Evolutionary conservation across 805 yeast species (phyloP), one percentile per base, ranked within the genome.

Genomic region (Candida sakaeoensis): DNA sequence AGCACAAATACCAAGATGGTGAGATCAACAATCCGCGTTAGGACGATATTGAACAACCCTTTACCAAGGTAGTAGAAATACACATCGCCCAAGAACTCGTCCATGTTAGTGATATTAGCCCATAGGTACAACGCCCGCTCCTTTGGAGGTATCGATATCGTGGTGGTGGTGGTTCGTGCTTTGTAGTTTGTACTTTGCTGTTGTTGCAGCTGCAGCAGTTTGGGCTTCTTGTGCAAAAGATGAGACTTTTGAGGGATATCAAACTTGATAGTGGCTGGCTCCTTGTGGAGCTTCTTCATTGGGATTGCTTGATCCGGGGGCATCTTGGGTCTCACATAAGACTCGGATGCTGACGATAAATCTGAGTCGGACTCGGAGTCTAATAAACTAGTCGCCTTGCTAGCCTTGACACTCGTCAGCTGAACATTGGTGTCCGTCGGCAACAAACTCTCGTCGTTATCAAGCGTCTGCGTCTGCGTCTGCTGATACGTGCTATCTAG

Each of bases 21-120:
- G 47, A 91, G 64, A 48, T 88, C 95, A 35, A 84, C 72, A 2
- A 73, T 45, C 33, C 83, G 76, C 14, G 81, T 70, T 21, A 88
- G 57, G 9, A 87, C 58, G n/a, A 91, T 87, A 55, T 95, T 86
- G 35, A 73, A 70, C 42, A 82, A 73, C 0, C 99, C 99, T 55
- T 82, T 86, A 2, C 95, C 95, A 19, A 83, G 65, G 57, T 85
- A 93, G 56, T 89, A 93, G 37, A 74, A 72, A 60, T 93, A 93
- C 8, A 90, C 76, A 50, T 91, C 95, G 39, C 79, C 79, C 14
- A 93, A 67, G 52, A 91, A 93, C 33, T 79, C 75, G 63, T 93
- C 99, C 58, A 93, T 72, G 58, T 93, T 93, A 49, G 85, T 87
- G 17, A 93, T 87, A 53, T 93, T 93, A 1, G 98, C 95, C 98